Conservation (phyloP, 2,329 filamentous ascomycete species). For the Arthrobotrys musiformis region DNA sequence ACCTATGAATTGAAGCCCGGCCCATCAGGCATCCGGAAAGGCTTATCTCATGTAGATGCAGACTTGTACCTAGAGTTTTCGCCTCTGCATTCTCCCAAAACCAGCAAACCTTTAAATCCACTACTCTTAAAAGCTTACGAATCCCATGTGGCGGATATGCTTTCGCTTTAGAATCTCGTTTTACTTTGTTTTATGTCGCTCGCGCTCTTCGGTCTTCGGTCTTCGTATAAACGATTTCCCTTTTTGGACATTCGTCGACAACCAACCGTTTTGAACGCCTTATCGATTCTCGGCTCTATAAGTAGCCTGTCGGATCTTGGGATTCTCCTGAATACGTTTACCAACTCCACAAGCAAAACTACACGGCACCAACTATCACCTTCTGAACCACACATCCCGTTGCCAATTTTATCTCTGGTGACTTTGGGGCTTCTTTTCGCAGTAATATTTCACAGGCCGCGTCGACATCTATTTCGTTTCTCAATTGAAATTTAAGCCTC, state of each 20-base stretch:
- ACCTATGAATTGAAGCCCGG: not conserved
- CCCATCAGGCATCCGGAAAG: constrained; percentile 6
- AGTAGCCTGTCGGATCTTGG: not conserved
- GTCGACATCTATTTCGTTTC: not conserved
- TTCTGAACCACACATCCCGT: not conserved
- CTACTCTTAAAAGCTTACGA: constrained; percentile 32
- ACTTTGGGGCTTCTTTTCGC: not conserved
- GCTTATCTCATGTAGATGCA: not conserved
- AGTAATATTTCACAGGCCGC: not conserved
- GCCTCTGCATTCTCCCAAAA: constrained; percentile 9
- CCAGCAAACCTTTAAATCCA: not conserved
- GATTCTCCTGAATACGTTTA: not conserved
- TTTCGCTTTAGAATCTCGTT: constrained; percentile 15
- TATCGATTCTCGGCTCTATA: constrained; percentile 16
- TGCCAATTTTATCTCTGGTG: not conserved
- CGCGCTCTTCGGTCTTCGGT: constrained; percentile 18
- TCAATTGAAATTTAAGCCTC: not conserved
- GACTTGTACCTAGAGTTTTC: not conserved
- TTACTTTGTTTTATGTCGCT: constrained; percentile 20
- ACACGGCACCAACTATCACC: not conserved
- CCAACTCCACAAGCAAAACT: not conserved
- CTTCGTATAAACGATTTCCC: constrained; percentile 41
- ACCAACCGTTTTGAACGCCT: no score
- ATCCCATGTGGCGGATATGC: constrained; percentile 11
- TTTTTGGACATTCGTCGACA: constrained; percentile 12